Evolutionary conservation across 441 rosid genomes (phyloP), one percentile per base, ranked within the genome.

Genomic region (Euphorbia celastroides): DNA sequence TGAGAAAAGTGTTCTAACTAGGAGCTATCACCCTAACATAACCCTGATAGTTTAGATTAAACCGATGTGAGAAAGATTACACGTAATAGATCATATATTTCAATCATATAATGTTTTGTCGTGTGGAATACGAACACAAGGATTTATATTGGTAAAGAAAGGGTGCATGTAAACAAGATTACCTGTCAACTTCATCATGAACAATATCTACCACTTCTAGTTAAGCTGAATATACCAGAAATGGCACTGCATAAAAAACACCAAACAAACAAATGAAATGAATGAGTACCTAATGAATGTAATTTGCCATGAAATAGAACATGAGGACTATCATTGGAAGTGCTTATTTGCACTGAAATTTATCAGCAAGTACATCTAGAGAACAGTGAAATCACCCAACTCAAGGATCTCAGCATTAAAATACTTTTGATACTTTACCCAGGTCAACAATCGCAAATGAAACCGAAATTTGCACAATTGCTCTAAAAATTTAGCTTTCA

Each of bases 171-270:
- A 50, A 5, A 19, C 10, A 1, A 19, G n/a, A 61, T 72, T 66
- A 81, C 75, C 82, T 79, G 54, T 67, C 62, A 64, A 55, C 69
- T 70, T 67, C 46, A 70, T 46, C 32, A 64, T 1, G 30, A 55
- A 65, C 19, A 23, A 62, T 22, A 68, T 42, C 11, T 65, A 13
- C 60, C 55, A 36, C 30, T 32, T 60, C 70, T 59, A 68, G 72
- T 82, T 87, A 88, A 71, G 84, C 68, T 66, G 84, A 82, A 66
- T 79, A 83, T 62, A 79, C 60, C 57, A 82, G 62, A 70, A 84
- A 83, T 20, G 83, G 85, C 74, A 83, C 97, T 88, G 90, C 73
- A 74, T n/a, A n/a, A n/a, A 14, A 57, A 57, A 30, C 11, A 5
- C 50, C 17, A 14, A 44, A 44, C 50, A 44, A n/a, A 55, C 25